Evolutionary conservation across 257 asterid genomes (phyloP), one percentile per base, ranked within the genome.

Genomic region (Penstemon barbatus): DNA sequence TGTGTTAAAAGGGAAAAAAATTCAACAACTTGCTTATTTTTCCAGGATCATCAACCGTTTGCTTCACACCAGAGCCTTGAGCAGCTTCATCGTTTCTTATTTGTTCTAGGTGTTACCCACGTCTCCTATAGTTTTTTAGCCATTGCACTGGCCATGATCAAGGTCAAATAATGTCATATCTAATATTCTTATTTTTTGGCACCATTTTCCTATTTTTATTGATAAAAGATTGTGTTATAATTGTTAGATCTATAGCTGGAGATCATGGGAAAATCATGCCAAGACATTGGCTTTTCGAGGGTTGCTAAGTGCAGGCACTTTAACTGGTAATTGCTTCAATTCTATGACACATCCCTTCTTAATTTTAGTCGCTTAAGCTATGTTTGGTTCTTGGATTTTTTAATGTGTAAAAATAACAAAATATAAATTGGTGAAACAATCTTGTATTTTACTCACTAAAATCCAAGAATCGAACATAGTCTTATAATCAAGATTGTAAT

Each of bases 11-110:
- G 65, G n/a, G 13, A 40, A 33, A 59, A 42, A 55, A 46, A 36
- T 55, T 60, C 38, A 71, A 57, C 46, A 18, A 42, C 46, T 69
- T 9, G 25, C 65, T 45, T 54, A 61, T 74, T 45, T 54, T 70
- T 66, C 33, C 78, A 93, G 99, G 96, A 73, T 41, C 89, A 60
- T 18, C 82, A 90, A 78, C 84, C 99, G 36, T 87, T 93, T 76
- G 97, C 90, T 75, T 93, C 99, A n/a, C 71, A 83, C 18, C 96
- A 90, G 81, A 90, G 97, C 82, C 93, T 93, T 40, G 96, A 93
- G 75, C 96, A 90, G 91, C 97, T 93, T 57, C 99, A 88, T 66
- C 95, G 95, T 4, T 83, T 93, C 84, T 80, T 93, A 78, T 79
- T 93, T 72, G 93, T 90, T 70, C 87, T 93, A 40, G 97, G 99